A percentile compares a stretch with the other conserved stretches of the same genome.
Conservation (phyloP, 495 filamentous ascomycete genomes). For the Penicillium psychrofluorescens region DNA sequence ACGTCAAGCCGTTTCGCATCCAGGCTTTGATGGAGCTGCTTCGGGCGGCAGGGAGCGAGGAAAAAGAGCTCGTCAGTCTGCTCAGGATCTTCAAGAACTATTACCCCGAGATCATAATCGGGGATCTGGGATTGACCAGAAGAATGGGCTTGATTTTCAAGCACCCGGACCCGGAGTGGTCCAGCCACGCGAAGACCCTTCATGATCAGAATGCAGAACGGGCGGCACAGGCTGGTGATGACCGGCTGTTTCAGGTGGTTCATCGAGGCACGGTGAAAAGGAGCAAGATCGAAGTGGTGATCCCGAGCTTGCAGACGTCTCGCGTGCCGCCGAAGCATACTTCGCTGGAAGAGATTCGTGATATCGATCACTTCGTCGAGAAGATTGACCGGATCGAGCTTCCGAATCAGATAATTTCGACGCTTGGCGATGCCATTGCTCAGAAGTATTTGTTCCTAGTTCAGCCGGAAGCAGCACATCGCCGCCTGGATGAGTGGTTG, state of each 20-base stretch:
- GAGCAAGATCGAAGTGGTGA: conserved; percentile 38
- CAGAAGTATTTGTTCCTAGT: conserved; percentile 67
- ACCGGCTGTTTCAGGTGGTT: conserved; percentile 31
- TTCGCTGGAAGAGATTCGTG: conserved; percentile 72
- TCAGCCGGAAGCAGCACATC: conserved; percentile 47
- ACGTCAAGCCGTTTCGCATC: conserved; percentile 80
- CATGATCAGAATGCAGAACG: conserved; percentile 47
- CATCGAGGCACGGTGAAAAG: conserved; percentile 37
- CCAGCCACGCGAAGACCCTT: conserved; percentile 56
- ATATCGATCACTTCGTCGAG: conserved; percentile 61
- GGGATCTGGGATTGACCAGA: conserved; percentile 41
- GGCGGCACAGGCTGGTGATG: conserved; percentile 1
- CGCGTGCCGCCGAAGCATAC: conserved; percentile 44
- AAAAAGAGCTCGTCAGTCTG: conserved; percentile 71
- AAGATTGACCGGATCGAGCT: conserved; percentile 74
- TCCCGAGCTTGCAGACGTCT: conserved; percentile 70
- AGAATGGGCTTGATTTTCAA: conserved; percentile 41
- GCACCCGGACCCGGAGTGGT: conserved; percentile 76
- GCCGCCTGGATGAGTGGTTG: conserved; percentile 62
- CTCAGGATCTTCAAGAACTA: conserved; percentile 81
- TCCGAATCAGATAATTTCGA: conserved; percentile 73
- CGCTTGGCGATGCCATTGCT: conserved; percentile 65
- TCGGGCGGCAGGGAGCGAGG: conserved; percentile 42
- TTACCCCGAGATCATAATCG: conserved; percentile 82
- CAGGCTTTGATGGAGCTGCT: conserved; percentile 64